A percentile compares a stretch with the other conserved stretches of the same genome.
Conservation (phyloP, 345 rosid genomes). For the Combretum micranthum region DNA sequence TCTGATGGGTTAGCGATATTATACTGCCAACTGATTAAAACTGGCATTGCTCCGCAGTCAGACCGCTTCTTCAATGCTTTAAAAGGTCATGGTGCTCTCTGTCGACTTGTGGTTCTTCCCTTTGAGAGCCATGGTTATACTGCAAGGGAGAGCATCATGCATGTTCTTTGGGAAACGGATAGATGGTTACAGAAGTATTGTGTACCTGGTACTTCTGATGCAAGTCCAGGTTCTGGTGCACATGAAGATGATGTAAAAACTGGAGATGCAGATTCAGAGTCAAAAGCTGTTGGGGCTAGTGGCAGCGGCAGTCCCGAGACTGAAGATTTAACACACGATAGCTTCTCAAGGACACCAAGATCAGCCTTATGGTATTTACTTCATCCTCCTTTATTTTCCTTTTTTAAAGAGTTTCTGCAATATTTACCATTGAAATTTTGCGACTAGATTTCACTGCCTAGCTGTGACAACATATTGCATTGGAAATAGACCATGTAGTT, state of each 20-base stretch:
- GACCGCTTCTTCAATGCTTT: constrained; percentile 94
- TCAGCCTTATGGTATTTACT: constrained; percentile 49
- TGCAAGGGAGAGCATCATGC: constrained; percentile 96
- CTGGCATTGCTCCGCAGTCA: constrained; percentile 41
- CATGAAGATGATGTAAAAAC: constrained; percentile 25
- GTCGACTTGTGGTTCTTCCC: constrained; percentile 88
- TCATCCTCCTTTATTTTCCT: background rate
- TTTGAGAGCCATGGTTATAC: constrained; percentile 95
- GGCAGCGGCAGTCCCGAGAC: constrained; percentile 62
- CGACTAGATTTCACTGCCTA: too few relatives aligned
- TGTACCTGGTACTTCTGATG: constrained; percentile 46
- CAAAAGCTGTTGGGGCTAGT: constrained; percentile 35
- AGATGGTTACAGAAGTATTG: constrained; percentile 93
- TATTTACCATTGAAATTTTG: too few relatives aligned
- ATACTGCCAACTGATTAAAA: constrained; percentile 1
- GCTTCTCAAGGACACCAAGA: constrained; percentile 26
- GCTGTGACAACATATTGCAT: too few relatives aligned
- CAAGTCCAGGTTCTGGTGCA: constrained; percentile 28
- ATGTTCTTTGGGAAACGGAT: constrained; percentile 96
- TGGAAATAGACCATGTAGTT: too few relatives aligned
- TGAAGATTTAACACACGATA: constrained; percentile 29
- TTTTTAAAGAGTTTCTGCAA: too few relatives aligned
- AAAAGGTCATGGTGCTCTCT: constrained; percentile 91
- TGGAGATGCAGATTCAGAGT: constrained; percentile 32
- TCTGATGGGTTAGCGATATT: constrained; percentile 6